Evolutionary conservation across 352 stramenopile genomes (phyloP), one percentile per base, ranked within the genome.

Genomic region (Globisporangium perplexum): DNA sequence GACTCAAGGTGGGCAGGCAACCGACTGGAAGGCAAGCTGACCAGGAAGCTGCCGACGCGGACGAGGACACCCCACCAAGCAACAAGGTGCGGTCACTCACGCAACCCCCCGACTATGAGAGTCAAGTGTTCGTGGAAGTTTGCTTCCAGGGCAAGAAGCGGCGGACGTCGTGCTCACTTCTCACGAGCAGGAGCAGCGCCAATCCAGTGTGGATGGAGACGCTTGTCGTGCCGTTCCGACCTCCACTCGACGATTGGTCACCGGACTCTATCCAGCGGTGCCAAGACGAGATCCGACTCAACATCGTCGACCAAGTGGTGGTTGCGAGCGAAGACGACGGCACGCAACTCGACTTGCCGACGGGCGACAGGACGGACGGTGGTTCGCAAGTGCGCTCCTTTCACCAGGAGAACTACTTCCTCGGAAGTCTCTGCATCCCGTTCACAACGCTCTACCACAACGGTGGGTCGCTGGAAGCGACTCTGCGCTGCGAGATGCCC

Each of bases 171-270:
- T 73, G 68, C 50, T 59, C 69, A 10, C 55, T 65, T 15, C 74
- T 85, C 53, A 62, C 50, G 18, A 55, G 45, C 45, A 66, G 22
- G 49, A 59, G 47, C 45, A 60, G 57, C 15, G 65, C 66, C 0
- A 70, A 81, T 15, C 86, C 91, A 2, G 71, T 87, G 59, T 98
- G 93, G 93, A 97, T 98, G 69, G 83, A 98, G 64, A 97, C 90
- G 7, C 36, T 98, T 10, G 65, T 75, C 14, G 45, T 98, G 36
- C 86, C 94, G 17, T 96, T 98, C 60, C 71, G 71, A 31, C 73
- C 88, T 10, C 83, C 83, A 14, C 68, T 82, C 35, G 73, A 89
- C 53, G 87, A 96, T 60, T 96, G 80, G 72, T 93, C 72, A 8
- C 76, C 86, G 2, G 71, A 74, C 17, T 73, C 72, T 12, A 76